Evolutionary conservation across 2,329 filamentous ascomycete species (phyloP).

Genomic region (Hirsutella minnesotensis): DNA sequence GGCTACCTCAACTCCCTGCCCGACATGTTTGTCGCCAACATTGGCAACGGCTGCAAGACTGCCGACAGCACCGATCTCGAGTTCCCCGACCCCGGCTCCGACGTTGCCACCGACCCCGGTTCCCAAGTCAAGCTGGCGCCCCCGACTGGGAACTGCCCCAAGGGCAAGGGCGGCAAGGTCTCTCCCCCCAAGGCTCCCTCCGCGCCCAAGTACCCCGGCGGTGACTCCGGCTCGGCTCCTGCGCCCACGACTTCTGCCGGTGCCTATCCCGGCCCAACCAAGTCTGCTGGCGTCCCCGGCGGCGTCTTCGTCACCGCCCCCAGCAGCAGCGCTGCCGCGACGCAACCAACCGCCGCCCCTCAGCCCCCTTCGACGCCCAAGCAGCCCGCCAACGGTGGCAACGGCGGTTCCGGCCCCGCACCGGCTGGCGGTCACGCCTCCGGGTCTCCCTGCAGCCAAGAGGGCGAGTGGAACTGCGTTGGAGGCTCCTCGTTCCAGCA

Average conservation of each 20-base stretch:
- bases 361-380: constrained; percentile 6
- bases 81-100: constrained; percentile 51
- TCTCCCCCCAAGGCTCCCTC: too few relatives aligned
- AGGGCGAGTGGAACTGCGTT: constrained; percentile 44
- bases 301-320: constrained; percentile 28
- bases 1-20: constrained; percentile 53
- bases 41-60: constrained; percentile 43
- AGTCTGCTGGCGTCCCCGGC: constrained; percentile 14
- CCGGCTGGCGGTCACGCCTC: constrained; percentile 18
- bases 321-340: constrained; percentile 4
- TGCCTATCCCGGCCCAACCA: neutral
- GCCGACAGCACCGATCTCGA: constrained; percentile 35
- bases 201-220: neutral
- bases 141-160: constrained; percentile 10
- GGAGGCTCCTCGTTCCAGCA: constrained; percentile 39
- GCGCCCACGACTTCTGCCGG: constrained; percentile 5
- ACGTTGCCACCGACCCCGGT: constrained; percentile 35
- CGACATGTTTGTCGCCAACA: constrained; percentile 57
- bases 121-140: neutral
- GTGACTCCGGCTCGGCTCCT: constrained; percentile 3
- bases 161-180: constrained; percentile 7
- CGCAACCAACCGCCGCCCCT: constrained; percentile 9
- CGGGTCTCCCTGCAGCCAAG: constrained; percentile 32
- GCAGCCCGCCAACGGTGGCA: constrained; percentile 1
- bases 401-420: constrained; percentile 12